Base-by-base conservation (phyloP, 192 early-diverging fungal genomes). In the Umbelopsis isabellina region DNA sequence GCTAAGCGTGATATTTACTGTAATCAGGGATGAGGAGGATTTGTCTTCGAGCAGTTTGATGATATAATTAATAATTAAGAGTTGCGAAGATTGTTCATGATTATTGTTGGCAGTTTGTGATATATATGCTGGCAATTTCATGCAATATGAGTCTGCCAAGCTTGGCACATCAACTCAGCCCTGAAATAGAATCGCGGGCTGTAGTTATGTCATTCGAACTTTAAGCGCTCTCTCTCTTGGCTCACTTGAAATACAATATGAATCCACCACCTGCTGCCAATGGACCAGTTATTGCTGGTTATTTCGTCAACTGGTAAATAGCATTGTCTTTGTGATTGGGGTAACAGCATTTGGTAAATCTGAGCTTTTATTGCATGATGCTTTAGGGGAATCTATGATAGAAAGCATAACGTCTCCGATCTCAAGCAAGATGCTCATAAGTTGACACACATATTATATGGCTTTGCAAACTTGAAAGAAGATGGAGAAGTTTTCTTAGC, bases 401-500 rank as follows among this genome's bases (percentile, higher is more conserved):
- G 91, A 74, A 83, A 78, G 33, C 90, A 86, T 72, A 82, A 81
- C 66, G 89, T 90, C 8, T 67, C 80, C 45, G 84, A 91, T 64
- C 70, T 94, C 10, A 75, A 82, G 16, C 80, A 70, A 46, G 88
- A 92, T 67, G 76, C 78, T 23, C 52, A 69, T 8, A 86, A 88
- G 49, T 75, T 94, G 44, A 88, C 93, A n/a, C 92, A 94, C 67
- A 67, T 94, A 51, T 86, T 91, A 69, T 94, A 94, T 70, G 91
- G 86, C 16, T 94, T 94, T 82, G 91, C 90, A 46, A 90, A 92
- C 65, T 80, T 92, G 13, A 70, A 84, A 52, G 76, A 78, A 0
- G 81, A 89, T 58, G 90, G 92, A 46, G 78, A 81, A 22, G 85
- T 94, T 27, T 84, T 88, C 46, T 75, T 92, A 27, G 86, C 85